Conservation (phyloP, 139 green algal genomes). For the Chlorella sp. region DNA sequence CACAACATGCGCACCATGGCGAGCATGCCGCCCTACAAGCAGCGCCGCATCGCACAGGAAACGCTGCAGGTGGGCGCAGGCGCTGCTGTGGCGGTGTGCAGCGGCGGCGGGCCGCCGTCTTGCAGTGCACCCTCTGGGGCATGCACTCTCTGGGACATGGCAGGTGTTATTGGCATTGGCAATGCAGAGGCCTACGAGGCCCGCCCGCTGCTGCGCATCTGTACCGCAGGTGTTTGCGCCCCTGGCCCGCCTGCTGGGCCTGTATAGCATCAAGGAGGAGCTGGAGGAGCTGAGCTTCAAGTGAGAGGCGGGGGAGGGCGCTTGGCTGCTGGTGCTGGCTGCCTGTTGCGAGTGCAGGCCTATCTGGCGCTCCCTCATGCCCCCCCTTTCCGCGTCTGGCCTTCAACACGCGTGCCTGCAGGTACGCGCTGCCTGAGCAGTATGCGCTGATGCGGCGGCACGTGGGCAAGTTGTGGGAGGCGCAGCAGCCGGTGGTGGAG, state of each 20-base stretch:
- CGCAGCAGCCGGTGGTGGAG: constrained; percentile 52
- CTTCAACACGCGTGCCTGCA: background rate
- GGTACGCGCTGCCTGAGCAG: constrained; percentile 35
- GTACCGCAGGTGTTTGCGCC: constrained; percentile 74
- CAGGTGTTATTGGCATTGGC: too few species aligned
- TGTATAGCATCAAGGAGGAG: constrained; percentile 90
- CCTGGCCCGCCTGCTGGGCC: constrained; percentile 81
- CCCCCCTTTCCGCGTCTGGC: background rate
- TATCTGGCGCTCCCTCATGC: background rate
- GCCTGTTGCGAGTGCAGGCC: background rate
- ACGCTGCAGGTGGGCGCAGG: constrained; percentile 61
- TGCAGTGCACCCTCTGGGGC: too few species aligned
- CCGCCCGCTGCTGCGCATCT: too few species aligned
- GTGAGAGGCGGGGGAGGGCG: constrained; percentile 26
- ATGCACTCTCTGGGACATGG: too few species aligned
- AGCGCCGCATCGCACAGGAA: constrained; percentile 76
- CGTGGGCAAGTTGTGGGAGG: constrained; percentile 26
- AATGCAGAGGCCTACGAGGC: too few species aligned
- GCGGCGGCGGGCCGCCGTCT: too few species aligned
- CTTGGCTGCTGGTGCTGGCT: background rate
- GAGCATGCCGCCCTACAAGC: constrained; percentile 81
- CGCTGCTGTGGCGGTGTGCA: constrained; percentile 44
- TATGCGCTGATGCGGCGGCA: constrained; percentile 29
- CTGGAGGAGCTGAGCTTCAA: constrained; percentile 85
- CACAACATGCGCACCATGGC: constrained; percentile 96